Evolutionary conservation across 208 protist genomes (phyloP).

Genomic region (Leishmania amazonensis): DNA sequence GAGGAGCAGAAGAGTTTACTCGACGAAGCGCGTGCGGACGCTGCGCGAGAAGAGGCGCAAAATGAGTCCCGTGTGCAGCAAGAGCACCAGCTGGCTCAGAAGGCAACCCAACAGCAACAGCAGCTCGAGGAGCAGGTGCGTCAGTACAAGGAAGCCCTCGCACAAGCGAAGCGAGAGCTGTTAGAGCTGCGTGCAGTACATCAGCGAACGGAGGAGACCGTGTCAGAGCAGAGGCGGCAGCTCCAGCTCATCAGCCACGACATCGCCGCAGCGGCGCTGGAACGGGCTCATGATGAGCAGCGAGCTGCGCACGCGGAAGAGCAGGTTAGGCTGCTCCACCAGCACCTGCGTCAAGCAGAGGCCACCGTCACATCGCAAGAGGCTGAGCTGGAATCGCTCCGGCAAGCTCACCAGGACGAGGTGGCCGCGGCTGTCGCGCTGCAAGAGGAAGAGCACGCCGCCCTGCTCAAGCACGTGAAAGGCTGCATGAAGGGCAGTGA

Average conservation of each 20-base stretch:
- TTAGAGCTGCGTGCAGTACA: slow-evolving; percentile 32
- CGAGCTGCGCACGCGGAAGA: slow-evolving; percentile 10
- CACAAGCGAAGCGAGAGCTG: slow-evolving; percentile 19
- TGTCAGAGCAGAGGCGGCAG: slow-evolving; percentile 20
- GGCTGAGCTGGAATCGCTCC: slow-evolving; percentile 18
- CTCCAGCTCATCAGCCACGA: slow-evolving; percentile 18
- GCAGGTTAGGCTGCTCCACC: slow-evolving; percentile 3
- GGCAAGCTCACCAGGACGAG: slow-evolving; percentile 12
- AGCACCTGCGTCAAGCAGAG: slow-evolving; percentile 18
- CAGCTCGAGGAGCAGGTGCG: slow-evolving; percentile 16
- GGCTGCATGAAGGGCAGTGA: slow-evolving; percentile 48
- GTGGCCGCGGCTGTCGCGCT: slow-evolving; percentile 8
- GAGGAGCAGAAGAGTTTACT: slow-evolving; percentile 26
- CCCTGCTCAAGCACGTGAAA: slow-evolving; percentile 37
- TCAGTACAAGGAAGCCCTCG: slow-evolving; percentile 13
- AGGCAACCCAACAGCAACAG: slow-evolving; percentile 15
- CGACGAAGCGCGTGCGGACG: slow-evolving; percentile 7
- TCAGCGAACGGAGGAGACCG: slow-evolving; percentile 25
- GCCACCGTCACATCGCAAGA: slow-evolving; percentile 17
- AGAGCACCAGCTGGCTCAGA: slow-evolving; percentile 4
- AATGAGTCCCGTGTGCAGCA: background rate
- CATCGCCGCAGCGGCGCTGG: slow-evolving; percentile 22
- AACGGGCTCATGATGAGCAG: slow-evolving; percentile 21
- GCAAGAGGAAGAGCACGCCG: slow-evolving; percentile 25
- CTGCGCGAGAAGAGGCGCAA: slow-evolving; percentile 8